phyloP scores from a whole-genome alignment of 345 rosid species.

The Brassica napus region Da-Ae NC_063442.1:17598501-17599000 shows the following conservation, averaged over 20 bases:
- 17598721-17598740: slow-evolving; percentile 23
- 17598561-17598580: background rate
- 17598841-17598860: slow-evolving; percentile 20
- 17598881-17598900: background rate
- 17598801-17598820: slow-evolving; percentile 11
- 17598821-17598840: slow-evolving; percentile 33
- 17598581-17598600: slow-evolving; percentile 20
- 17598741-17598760: slow-evolving; percentile 25
- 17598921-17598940: slow-evolving; percentile 8
- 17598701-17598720: slow-evolving; percentile 36
- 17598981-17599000: slow-evolving; percentile 12
- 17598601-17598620: slow-evolving; percentile 10
- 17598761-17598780: slow-evolving; percentile 38
- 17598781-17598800: slow-evolving; percentile 34
- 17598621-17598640: background rate
- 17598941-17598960: slow-evolving; percentile 37
- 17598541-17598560: slow-evolving; percentile 36
- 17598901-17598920: background rate
- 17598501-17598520: slow-evolving; percentile 38
- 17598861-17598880: background rate
- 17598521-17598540: slow-evolving; percentile 44
- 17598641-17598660: slow-evolving; percentile 19
- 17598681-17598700: slow-evolving; percentile 28
- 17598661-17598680: slow-evolving; percentile 22
- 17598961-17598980: slow-evolving; percentile 20